These are phyloP conservation scores for Wallacemonas sp. DNA, from an alignment of 208 protist genomes.

Conservation along the genomic window DNA sequence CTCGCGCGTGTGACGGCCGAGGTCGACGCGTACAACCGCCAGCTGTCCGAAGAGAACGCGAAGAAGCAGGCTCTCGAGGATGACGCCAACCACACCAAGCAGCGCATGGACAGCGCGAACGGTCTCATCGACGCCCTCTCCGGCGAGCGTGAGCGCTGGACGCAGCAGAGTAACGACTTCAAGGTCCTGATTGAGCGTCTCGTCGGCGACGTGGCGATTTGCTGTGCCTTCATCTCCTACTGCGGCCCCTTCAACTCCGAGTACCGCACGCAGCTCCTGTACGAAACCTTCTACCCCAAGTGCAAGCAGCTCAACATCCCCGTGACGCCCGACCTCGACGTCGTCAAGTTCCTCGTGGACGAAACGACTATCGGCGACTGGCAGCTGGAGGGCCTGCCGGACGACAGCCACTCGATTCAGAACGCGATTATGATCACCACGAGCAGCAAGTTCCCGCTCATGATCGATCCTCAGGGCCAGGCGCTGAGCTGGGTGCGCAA, in stretches of 20 bases:
- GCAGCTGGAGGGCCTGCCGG: conserved; percentile 97
- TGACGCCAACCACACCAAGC: conserved; percentile 94
- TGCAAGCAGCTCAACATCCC: conserved; percentile 92
- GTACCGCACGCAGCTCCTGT: conserved; percentile 94
- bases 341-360: conserved; percentile 96
- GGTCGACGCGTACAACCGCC: conserved; percentile 92
- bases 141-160: conserved; percentile 97
- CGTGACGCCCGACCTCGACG: conserved; percentile 92
- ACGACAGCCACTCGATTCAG: conserved; percentile 98
- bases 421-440: conserved; percentile 99
- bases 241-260: conserved; percentile 98
- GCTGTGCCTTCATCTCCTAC: conserved; percentile 98
- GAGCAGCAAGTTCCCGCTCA: conserved; percentile 95
- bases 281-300: conserved; percentile 93
- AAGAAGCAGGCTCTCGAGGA: conserved; percentile 97
- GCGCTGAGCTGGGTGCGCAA: conserved; percentile 96
- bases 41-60: conserved; percentile 93
- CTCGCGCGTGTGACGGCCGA: conserved; percentile 93
- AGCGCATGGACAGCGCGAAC: conserved; percentile 96
- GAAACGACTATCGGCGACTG: conserved; percentile 97
- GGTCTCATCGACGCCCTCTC: conserved; percentile 97
- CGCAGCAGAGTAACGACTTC: conserved; percentile 96
- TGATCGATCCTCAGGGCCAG: conserved; percentile 99
- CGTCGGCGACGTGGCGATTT: conserved; percentile 97
- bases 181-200: conserved; percentile 94